phyloP scores from a whole-genome alignment of 2,329 filamentous ascomycete species.

The Endothia cerciana region DNA sequence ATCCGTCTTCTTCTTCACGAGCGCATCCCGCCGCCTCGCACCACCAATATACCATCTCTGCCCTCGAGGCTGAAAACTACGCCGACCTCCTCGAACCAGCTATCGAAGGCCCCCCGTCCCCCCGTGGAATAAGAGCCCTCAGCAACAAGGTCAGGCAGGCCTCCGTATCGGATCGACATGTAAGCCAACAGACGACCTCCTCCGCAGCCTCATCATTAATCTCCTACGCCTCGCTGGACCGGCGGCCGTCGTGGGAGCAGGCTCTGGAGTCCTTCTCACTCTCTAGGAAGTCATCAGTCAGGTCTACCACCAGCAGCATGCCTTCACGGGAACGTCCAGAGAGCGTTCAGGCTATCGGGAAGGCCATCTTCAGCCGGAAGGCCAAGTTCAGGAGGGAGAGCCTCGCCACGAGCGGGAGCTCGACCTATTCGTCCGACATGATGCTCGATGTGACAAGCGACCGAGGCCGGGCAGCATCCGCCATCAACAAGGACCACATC shows the following conservation, averaged over 20 bases:
- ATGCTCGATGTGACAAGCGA: constrained; percentile 32
- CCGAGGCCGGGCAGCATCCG: constrained; percentile 34
- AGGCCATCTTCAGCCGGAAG: constrained; percentile 61
- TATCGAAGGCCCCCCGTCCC: constrained; percentile 64
- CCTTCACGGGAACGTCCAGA: constrained; percentile 59
- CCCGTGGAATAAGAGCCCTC: constrained; percentile 61
- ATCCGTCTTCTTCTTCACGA: constrained; percentile 20
- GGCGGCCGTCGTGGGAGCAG: constrained; percentile 53
- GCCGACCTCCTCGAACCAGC: constrained; percentile 59
- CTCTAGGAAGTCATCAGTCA: constrained; percentile 59
- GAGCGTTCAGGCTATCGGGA: constrained; percentile 62
- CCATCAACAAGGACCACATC: constrained; percentile 24
- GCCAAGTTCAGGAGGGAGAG: constrained; percentile 56
- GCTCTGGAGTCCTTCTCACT: constrained; percentile 52
- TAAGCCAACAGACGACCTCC: constrained; percentile 53
- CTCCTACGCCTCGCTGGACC: constrained; percentile 49
- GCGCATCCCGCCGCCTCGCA: constrained; percentile 14
- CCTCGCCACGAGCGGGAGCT: constrained; percentile 52
- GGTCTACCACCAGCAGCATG: constrained; percentile 58
- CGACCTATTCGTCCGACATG: constrained; percentile 51
- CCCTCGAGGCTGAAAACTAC: constrained; percentile 33
- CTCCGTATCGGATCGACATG: constrained; percentile 52
- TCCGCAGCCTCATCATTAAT: constrained; percentile 60
- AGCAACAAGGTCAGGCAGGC: constrained; percentile 62
- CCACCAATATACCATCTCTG: constrained; percentile 23